Evolutionary conservation across 2,329 filamentous ascomycete genomes (phyloP), one percentile per base, ranked within the genome.

Genomic region (Talaromyces funiculosus): DNA sequence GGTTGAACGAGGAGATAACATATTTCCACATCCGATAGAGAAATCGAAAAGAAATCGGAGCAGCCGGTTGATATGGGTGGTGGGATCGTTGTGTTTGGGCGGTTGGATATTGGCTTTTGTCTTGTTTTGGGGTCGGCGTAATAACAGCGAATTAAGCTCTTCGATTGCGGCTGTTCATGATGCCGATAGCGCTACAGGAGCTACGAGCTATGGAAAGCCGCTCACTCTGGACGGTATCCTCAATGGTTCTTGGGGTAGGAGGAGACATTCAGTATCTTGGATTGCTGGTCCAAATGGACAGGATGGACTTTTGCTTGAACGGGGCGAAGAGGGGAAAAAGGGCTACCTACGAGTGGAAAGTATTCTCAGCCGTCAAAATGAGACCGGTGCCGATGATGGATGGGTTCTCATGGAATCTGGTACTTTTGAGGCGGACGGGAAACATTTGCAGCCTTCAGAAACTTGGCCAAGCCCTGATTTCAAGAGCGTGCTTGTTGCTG

Each of bases 271-370:
- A 2, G 76, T 81, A 49, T 73, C 77, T 1, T 81, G 79, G 79
- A 77, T 79, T 63, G 72, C 75, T 1, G 78, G 78, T 1, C 72
- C 78, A n/a, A 69, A 76, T 55, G 77, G 76, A 9, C 76, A 80
- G 65, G 94, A 99, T 71, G 94, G 94, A 1, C 74, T 97, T 62
- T 74, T 99, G 65, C 82, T 99, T 20, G 89, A 96, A 74, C 82
- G 84, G 68, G 72, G 72, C 26, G 86, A 81, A 55, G 83, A 58
- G 24, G 69, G 73, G 0, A 85, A 82, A 4, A 86, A 90, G 67
- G 86, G 88, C 62, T 97, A 88, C 68, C 78, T 99, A 58, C 84
- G 94, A 1, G 90, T 97, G 0, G 89, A 96, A 71, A 91, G 97
- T 73, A 88, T 99, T 57, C 85, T 87, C 61, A 82, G 81, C 54